Percentiles rank a stretch among this genome's conserved stretches.
Conservation (phyloP, 2,329 filamentous ascomycete genomes). For the Aspergillus sojae region DNA sequence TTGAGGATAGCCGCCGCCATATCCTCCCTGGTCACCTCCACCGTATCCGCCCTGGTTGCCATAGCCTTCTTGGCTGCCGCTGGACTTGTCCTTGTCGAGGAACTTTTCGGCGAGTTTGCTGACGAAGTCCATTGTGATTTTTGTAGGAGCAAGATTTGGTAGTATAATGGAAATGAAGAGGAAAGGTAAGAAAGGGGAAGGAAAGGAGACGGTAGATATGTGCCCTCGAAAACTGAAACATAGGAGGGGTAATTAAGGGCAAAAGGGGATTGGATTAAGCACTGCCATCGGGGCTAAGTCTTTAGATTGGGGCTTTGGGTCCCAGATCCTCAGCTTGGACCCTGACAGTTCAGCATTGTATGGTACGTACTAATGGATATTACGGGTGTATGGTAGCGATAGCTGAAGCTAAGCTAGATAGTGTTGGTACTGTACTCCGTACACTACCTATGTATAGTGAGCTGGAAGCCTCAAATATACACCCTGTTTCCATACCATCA, state of each 20-base stretch:
- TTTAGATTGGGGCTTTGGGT: not conserved
- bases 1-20: constrained; percentile 4
- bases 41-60: constrained; percentile 10
- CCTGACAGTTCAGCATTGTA: not conserved
- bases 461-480: too few species aligned
- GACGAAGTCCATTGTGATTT: constrained; percentile 29
- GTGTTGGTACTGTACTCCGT: not conserved
- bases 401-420: not conserved
- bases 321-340: not conserved
- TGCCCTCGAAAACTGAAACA: not conserved
- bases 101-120: constrained; percentile 32
- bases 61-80: constrained; percentile 2
- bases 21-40: constrained; percentile 9
- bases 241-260: constrained; percentile 1
- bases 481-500: not conserved
- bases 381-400: not conserved
- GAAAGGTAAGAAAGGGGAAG: not conserved
- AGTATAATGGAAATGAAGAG: not conserved
- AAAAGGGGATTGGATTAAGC: not conserved
- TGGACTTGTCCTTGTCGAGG: constrained; percentile 20
- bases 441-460: not conserved
- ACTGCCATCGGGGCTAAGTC: not conserved
- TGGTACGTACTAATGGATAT: not conserved
- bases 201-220: not conserved
- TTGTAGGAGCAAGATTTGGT: not conserved